Base-by-base conservation (phyloP, 192 early-diverging fungal genomes). In the Ambispora gerdemannii region DNA sequence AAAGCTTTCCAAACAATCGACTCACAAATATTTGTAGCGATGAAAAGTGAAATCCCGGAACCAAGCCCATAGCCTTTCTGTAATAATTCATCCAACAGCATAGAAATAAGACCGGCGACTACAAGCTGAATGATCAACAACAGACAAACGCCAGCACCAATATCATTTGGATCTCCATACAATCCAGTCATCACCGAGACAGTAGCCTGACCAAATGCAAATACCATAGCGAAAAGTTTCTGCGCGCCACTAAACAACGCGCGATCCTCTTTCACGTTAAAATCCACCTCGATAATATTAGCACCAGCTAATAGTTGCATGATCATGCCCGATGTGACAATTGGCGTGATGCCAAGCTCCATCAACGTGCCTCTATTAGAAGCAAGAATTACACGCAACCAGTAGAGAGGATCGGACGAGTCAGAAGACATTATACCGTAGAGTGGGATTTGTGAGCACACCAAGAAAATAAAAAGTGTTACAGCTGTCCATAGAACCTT, bases 341-440 rank as follows among this genome's bases (percentile, higher is more conserved):
- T 95, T 30, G 98, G 98, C 25, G 96, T 98, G 73, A 99, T 99
- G 82, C 98, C 98, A 80, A 98, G 87, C 83, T 99, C 98, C 98
- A 99, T 99, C 36, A 99, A 82, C 34, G 98, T 99, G 77, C 98
- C 98, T 81, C 98, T 91, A 88, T 99, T 99, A 35, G 95, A 97
- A 51, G 98, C 98, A 67, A 99, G 87, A 75, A 99, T 99, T 34
- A 96, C 95, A 88, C 98, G 93, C 89, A 99, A 91, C 98, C 98
- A 99, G 86, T 97, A 99, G 71, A 99, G 85, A 25, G 98, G 98
- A 82, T 99, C 98, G 50, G 93, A 91, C 15, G 96, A 96, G 74
- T 98, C 96, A n/a, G 92, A 93, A 49, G 96, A 97, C 98, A 99
- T 98, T 81, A 99, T 99, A 69, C 98, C 98, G 83, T 98, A 99